Evolutionary conservation across 179 eudicot genomes (phyloP).

Genomic region (Corrigiola litoralis): DNA sequence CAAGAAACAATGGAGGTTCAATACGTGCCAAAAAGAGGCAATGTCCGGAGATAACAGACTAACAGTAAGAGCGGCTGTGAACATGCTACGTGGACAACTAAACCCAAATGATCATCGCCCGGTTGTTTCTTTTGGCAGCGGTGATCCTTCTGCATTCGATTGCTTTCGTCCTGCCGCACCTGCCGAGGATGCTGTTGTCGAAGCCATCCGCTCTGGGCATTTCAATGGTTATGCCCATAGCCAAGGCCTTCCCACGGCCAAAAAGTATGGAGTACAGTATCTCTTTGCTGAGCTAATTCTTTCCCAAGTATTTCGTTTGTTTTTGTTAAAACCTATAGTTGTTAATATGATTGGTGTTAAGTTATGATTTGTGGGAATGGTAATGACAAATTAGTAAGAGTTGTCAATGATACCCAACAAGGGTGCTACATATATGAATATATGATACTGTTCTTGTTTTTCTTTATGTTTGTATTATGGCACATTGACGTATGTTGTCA

Average conservation of each 20-base stretch:
- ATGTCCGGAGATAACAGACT: background rate
- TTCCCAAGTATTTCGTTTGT: background rate
- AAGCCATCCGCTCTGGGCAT: slow-evolving; percentile 23
- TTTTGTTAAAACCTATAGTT: background rate
- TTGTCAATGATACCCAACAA: no score
- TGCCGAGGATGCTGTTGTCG: slow-evolving; percentile 25
- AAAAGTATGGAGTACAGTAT: no score
- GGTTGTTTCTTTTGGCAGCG: slow-evolving; percentile 29
- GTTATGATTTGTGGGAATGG: no score
- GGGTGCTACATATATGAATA: no score
- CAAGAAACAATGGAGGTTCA: no score
- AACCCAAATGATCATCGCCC: slow-evolving; percentile 23
- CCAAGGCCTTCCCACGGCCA: slow-evolving; percentile 26
- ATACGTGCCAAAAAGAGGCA: no score
- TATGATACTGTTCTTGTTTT: no score
- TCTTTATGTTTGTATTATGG: no score
- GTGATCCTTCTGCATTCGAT: slow-evolving; percentile 35
- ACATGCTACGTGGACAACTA: slow-evolving; percentile 20
- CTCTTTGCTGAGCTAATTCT: no score
- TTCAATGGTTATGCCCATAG: slow-evolving; percentile 27
- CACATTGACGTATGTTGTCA: no score
- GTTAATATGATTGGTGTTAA: background rate
- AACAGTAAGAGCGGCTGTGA: slow-evolving; percentile 23
- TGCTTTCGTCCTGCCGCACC: slow-evolving; percentile 25
- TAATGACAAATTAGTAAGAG: no score